These are phyloP conservation scores for Xylaria sp. DNA, from an alignment of 2,329 filamentous ascomycete species.

Conservation along the genomic window DNA sequence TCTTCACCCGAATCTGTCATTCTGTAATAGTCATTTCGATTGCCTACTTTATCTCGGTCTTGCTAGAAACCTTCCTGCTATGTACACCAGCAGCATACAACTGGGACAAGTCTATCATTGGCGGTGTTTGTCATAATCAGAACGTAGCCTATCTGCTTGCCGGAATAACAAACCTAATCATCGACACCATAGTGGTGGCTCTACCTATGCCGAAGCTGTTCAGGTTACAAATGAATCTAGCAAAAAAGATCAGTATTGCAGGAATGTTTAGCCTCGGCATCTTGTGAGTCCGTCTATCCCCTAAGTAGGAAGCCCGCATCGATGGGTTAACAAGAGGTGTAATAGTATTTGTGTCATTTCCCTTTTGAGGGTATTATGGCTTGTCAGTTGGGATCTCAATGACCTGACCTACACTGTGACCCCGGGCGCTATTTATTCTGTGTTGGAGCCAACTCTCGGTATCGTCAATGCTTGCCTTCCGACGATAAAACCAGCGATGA, in stretches of 20 bases:
- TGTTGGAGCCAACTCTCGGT: neutral
- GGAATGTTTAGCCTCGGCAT: conserved; percentile 29
- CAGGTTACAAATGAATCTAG: conserved; percentile 9
- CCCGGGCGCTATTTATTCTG: neutral
- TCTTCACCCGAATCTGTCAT: conserved; percentile 12
- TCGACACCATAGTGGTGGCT: conserved; percentile 22
- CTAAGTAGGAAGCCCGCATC: no score
- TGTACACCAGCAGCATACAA: conserved; percentile 23
- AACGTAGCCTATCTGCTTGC: conserved; percentile 1
- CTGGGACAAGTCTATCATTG: conserved; percentile 28
- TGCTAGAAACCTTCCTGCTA: conserved; percentile 21
- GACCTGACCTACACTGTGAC: neutral
- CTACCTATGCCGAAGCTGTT: conserved; percentile 28
- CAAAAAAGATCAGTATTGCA: conserved; percentile 18
- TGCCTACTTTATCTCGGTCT: conserved; percentile 14
- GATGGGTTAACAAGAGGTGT: no score
- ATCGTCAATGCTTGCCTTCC: neutral
- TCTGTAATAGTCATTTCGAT: conserved; percentile 5
- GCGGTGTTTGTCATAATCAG: conserved; percentile 7
- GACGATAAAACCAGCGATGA: no score
- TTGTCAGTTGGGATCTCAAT: neutral
- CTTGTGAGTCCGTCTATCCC: conserved; percentile 23
- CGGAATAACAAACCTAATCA: conserved; percentile 23
- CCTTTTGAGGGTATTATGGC: neutral
- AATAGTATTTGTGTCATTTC: neutral